Conservation (phyloP, 1,284 basidiomycete genomes). For the Melanopsichium pennsylvanicum region DNA sequence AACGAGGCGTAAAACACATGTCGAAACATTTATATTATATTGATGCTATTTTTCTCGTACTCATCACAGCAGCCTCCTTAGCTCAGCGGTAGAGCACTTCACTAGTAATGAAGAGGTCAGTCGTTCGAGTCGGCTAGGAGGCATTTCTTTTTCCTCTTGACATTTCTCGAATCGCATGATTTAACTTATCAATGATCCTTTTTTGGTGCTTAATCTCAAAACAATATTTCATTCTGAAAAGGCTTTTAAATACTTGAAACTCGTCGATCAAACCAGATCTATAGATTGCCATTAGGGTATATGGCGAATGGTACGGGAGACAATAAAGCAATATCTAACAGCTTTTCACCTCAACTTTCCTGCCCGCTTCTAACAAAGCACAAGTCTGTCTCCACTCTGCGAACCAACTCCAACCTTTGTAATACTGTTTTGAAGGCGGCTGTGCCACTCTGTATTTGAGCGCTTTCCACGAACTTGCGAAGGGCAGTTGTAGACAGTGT, state of each 20-base stretch:
- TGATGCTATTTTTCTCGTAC: too few species aligned
- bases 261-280: too few species aligned
- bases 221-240: too few species aligned
- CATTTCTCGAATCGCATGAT: too few species aligned
- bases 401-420: conserved; percentile 82
- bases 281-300: too few species aligned
- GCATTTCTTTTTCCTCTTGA: conserved; percentile 16
- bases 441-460: conserved; percentile 72
- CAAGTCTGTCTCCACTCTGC: conserved; percentile 74
- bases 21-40: too few species aligned
- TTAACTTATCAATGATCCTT: not conserved
- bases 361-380: conserved; percentile 72
- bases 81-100: conserved; percentile 54
- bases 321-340: too few species aligned
- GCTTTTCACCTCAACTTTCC: conserved; percentile 69
- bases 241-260: too few species aligned
- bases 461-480: conserved; percentile 68
- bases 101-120: conserved; percentile 55
- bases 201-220: not conserved
- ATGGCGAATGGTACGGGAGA: too few species aligned
- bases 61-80: conserved; percentile 39
- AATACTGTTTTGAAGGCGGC: conserved; percentile 57
- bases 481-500: conserved; percentile 78
- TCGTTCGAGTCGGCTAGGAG: conserved; percentile 53
- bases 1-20: too few species aligned